These are phyloP conservation scores for Piper longum DNA, from an alignment of 164 flowering plant genomes.

Conservation along the genomic window DNA sequence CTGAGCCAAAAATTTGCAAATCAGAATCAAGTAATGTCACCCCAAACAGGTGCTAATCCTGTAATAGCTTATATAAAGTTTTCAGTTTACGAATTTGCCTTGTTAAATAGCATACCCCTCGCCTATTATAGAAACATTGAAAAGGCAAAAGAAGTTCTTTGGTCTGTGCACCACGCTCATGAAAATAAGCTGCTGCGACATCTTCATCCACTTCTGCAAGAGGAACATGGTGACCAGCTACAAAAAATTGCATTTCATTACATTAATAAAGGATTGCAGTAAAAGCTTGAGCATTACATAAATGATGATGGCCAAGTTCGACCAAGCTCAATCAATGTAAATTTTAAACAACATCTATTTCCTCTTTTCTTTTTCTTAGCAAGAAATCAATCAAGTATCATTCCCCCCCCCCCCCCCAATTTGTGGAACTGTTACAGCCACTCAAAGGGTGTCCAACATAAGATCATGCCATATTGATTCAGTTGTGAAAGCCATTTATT, in stretches of 20 bases:
- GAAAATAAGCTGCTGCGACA: conserved; percentile 5
- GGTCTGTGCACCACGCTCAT: conserved; percentile 5
- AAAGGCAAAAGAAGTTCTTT: conserved; percentile 12
- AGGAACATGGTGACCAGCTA: conserved; percentile 9
- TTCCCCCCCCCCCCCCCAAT: no score
- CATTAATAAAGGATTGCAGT: no score
- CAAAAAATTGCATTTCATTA: not conserved
- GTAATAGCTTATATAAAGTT: not conserved
- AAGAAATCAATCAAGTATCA: no score
- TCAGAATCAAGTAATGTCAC: not conserved
- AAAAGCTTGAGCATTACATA: no score
- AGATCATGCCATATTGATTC: no score
- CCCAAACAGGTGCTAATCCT: not conserved
- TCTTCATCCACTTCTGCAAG: conserved; percentile 10
- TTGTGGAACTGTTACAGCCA: no score
- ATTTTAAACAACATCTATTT: not conserved
- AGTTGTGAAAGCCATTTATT: no score
- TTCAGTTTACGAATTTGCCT: not conserved
- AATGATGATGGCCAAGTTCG: not conserved
- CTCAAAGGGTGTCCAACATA: no score
- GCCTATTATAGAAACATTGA: conserved; percentile 11
- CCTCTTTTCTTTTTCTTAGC: no score
- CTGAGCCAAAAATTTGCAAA: not conserved
- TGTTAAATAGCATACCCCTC: conserved; percentile 8
- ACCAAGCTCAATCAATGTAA: not conserved